Evolutionary conservation across 2,329 filamentous ascomycete genomes (phyloP), one percentile per base, ranked within the genome.

Genomic region (Metarhizium sp.): DNA sequence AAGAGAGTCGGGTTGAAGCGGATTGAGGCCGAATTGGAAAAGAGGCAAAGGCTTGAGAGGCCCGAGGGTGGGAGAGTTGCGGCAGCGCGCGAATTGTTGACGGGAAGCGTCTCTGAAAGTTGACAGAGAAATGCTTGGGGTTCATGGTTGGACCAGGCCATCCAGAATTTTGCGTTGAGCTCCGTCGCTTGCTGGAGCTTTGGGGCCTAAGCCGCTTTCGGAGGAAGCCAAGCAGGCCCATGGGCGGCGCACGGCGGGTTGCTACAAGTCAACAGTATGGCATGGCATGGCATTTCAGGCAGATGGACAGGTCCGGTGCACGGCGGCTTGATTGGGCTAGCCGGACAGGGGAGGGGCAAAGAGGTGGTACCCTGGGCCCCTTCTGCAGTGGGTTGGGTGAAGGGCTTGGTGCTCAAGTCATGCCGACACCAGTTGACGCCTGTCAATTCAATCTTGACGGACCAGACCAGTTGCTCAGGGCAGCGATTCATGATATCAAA

Each of bases 141-240:
- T 52, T 59, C 43, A 48, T 59, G 58, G 56, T 67, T 70, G 64
- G 63, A 64, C 59, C 34, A 55, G 53, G 32, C 34, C 30, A 62
- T 63, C 66, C 64, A 67, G 66, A 70, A 72, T 72, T 72, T 71
- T 71, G 65, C 66, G 70, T 72, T 72, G 71, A 72, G 70, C 69
- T 71, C 67, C 65, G 65, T 66, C 61, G 64, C 62, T 63, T 62
- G 63, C 66, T 67, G 63, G 62, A 67, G 65, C 66, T 65, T 60
- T 60, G 55, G 60, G 62, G 59, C 56, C 64, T 68, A 70, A 59
- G 58, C 68, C 68, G 54, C 52, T 65, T 68, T 66, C 58, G 67
- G 66, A 61, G 36, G 20, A 45, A 16, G 10, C 8, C 38, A 16
- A 16, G 51, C 25, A 16, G 53, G 32, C 38, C 53, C 48, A 51